phyloP scores from a whole-genome alignment of 805 yeast species.

The Middelhovenomyces tepae region DNA sequence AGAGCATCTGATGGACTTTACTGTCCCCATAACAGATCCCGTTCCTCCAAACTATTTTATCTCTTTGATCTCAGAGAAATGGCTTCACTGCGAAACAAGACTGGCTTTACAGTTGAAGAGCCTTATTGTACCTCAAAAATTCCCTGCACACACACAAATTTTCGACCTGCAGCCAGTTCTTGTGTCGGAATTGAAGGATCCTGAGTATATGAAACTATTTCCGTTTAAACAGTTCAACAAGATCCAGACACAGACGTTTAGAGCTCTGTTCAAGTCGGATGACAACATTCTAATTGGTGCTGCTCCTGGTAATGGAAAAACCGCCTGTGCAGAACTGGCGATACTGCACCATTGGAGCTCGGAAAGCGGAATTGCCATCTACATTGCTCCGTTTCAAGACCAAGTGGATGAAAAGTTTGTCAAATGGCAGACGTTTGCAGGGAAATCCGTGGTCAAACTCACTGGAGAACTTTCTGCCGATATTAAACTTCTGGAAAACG shows the following conservation, averaged over 20 bases:
- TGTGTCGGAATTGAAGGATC: constrained; percentile 37
- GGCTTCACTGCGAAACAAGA: constrained; percentile 70
- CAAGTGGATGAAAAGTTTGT: constrained; percentile 39
- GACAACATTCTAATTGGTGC: constrained; percentile 60
- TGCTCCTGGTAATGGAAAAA: constrained; percentile 71
- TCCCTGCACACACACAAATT: constrained; percentile 53
- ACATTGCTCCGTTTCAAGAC: constrained; percentile 56
- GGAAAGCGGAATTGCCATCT: constrained; percentile 56
- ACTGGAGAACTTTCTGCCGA: constrained; percentile 52
- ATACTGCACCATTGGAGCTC: constrained; percentile 64
- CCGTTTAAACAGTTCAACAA: constrained; percentile 53
- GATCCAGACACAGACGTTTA: constrained; percentile 66
- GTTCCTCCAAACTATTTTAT: constrained; percentile 71
- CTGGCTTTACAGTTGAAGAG: constrained; percentile 49
- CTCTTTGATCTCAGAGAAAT: constrained; percentile 64
- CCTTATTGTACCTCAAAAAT: constrained; percentile 51
- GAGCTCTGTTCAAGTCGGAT: constrained; percentile 46
- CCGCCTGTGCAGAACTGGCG: constrained; percentile 63
- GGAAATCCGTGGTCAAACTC: constrained; percentile 48
- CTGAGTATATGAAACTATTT: constrained; percentile 41
- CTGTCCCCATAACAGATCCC: constrained; percentile 45
- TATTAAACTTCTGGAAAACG: constrained; percentile 43
- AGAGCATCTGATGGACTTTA: constrained; percentile 53
- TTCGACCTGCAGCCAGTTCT: constrained; percentile 45
- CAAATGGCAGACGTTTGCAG: constrained; percentile 55